phyloP scores from a whole-genome alignment of 2,329 filamentous ascomycete species.

The Claviceps monticola region DNA sequence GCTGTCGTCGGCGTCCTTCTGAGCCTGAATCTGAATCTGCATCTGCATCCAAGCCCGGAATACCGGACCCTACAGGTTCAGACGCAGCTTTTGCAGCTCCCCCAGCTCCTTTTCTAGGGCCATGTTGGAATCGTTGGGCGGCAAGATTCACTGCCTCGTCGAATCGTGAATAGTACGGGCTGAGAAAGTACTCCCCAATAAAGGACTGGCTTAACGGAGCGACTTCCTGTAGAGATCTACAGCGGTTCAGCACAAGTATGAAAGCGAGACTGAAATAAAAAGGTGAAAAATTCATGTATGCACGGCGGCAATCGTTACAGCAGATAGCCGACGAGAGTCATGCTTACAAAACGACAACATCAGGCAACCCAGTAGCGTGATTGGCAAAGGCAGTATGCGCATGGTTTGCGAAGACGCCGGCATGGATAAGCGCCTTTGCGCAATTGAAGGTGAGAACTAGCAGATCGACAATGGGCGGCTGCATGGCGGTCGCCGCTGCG shows the following conservation, averaged over 20 bases:
- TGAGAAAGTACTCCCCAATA: constrained; percentile 67
- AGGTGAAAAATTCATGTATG: neutral
- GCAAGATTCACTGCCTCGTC: constrained; percentile 59
- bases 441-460: constrained; percentile 88
- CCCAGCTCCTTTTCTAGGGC: neutral
- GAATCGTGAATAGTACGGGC: constrained; percentile 61
- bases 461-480: constrained; percentile 44
- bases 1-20: neutral
- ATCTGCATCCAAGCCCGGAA: neutral
- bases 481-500: constrained; percentile 13
- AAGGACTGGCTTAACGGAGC: constrained; percentile 75
- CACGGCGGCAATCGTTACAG: too few species aligned
- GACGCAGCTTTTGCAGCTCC: neutral
- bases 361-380: constrained; percentile 33
- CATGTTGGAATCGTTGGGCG: constrained; percentile 27
- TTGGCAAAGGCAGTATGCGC: constrained; percentile 46
- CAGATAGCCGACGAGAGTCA: neutral
- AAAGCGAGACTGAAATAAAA: neutral
- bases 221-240: constrained; percentile 74
- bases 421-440: constrained; percentile 56
- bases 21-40: neutral
- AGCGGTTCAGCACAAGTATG: neutral
- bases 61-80: constrained; percentile 7
- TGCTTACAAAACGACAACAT: constrained; percentile 41
- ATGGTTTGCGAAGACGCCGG: constrained; percentile 55